A percentile compares a stretch with the other conserved stretches of the same genome.
These are phyloP conservation scores for Xylaria hypoxylon DNA, from an alignment of 2,329 filamentous ascomycete species.

Conservation along the genomic window DNA sequence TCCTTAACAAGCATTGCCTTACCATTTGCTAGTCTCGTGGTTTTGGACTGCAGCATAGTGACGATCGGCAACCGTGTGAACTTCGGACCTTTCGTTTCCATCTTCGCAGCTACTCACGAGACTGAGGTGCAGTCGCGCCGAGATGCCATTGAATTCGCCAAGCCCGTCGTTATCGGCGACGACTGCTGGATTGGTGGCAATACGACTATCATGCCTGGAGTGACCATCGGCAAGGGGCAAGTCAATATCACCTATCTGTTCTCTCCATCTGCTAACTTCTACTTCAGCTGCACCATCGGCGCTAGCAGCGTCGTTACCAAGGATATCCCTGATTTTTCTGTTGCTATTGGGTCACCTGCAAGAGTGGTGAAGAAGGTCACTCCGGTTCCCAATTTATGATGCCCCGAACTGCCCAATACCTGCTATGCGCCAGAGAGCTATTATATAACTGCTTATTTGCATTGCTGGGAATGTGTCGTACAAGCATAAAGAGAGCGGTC, in stretches of 20 bases:
- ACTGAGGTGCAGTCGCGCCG: slow-evolving; percentile 66
- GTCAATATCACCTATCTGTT: no score
- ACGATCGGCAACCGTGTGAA: slow-evolving; percentile 76
- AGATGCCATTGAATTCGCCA: slow-evolving; percentile 61
- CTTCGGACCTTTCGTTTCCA: slow-evolving; percentile 76
- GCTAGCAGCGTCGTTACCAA: slow-evolving; percentile 64
- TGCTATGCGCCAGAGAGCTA: background rate
- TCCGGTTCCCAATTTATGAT: slow-evolving; percentile 49
- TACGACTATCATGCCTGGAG: slow-evolving; percentile 62
- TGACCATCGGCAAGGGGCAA: slow-evolving; percentile 58
- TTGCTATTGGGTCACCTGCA: slow-evolving; percentile 62
- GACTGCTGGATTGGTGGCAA: slow-evolving; percentile 68
- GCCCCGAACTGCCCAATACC: background rate
- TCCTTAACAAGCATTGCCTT: background rate
- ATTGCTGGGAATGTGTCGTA: background rate
- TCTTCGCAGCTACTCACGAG: slow-evolving; percentile 79
- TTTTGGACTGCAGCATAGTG: slow-evolving; percentile 79
- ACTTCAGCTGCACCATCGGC: slow-evolving; percentile 58
- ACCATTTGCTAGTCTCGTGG: slow-evolving; percentile 59
- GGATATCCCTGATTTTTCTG: slow-evolving; percentile 60
- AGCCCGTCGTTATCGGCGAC: slow-evolving; percentile 60
- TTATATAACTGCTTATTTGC: background rate
- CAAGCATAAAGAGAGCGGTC: background rate
- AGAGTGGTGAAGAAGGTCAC: slow-evolving; percentile 60
- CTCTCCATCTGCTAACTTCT: no score